A percentile compares a stretch with the other conserved stretches of the same genome.
Conservation (phyloP, 2,329 filamentous ascomycete genomes). For the Fusarium liriodendri region DNA sequence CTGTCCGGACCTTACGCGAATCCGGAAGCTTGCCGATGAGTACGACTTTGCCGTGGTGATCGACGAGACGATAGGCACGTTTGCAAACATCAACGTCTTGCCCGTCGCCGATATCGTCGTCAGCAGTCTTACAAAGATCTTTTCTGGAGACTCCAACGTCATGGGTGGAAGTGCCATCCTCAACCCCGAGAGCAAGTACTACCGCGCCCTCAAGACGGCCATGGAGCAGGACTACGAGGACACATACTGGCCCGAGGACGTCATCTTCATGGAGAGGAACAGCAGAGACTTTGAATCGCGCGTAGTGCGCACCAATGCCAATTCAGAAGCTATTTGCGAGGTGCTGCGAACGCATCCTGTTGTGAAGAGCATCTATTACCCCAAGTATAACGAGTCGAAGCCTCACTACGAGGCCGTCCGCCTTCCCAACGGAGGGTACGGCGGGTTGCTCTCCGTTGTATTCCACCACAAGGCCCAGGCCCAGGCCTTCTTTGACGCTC, state of each 20-base stretch:
- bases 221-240: conserved; percentile 80
- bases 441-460: conserved; percentile 86
- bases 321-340: conserved; percentile 85
- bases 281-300: conserved; percentile 89
- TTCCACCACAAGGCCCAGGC: conserved; percentile 79
- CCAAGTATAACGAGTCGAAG: conserved; percentile 78
- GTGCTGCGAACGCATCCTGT: conserved; percentile 69
- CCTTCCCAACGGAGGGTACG: conserved; percentile 82
- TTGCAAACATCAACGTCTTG: conserved; percentile 94
- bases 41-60: conserved; percentile 92
- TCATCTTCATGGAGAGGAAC: conserved; percentile 95
- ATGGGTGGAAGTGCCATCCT: conserved; percentile 86
- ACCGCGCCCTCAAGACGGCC: conserved; percentile 73
- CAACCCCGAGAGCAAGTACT: conserved; percentile 76
- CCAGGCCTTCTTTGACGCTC: conserved; percentile 83
- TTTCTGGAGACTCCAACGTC: conserved; percentile 97
- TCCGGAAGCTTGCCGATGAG: conserved; percentile 80
- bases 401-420: conserved; percentile 83
- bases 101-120: conserved; percentile 91
- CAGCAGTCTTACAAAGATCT: conserved; percentile 95
- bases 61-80: conserved; percentile 97
- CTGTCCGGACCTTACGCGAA: conserved; percentile 85
- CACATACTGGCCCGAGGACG: conserved; percentile 94
- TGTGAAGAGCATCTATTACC: conserved; percentile 88
- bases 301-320: conserved; percentile 85